phyloP scores from a whole-genome alignment of 2,329 filamentous ascomycete species.

The Colletotrichum plurivorum region DNA sequence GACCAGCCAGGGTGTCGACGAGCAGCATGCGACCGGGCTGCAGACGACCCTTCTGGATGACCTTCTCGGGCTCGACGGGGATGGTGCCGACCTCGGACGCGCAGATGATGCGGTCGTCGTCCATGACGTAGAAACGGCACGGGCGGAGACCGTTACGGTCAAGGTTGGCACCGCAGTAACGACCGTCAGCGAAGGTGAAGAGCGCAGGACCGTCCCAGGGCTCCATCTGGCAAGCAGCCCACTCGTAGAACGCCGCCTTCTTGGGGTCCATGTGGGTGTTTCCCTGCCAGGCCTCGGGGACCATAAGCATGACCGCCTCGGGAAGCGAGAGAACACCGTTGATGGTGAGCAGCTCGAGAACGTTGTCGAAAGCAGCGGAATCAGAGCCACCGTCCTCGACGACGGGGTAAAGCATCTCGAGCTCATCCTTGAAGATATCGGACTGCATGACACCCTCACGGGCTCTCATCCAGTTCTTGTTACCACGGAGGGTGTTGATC shows the following conservation, averaged over 20 bases:
- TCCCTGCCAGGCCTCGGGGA: constrained; percentile 97
- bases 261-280: constrained; percentile 92
- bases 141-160: constrained; percentile 96
- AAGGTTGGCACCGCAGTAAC: constrained; percentile 96
- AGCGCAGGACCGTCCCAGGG: constrained; percentile 97
- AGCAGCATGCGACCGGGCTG: constrained; percentile 97
- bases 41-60: constrained; percentile 93
- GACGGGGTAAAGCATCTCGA: constrained; percentile 92
- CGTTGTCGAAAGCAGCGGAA: constrained; percentile 97
- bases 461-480: constrained; percentile 99
- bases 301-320: constrained; percentile 98
- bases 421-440: constrained; percentile 90
- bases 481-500: constrained; percentile 96
- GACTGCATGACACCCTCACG: constrained; percentile 96
- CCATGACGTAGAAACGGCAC: constrained; percentile 96
- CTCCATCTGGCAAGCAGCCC: constrained; percentile 99
- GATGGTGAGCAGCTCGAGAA: constrained; percentile 92
- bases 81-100: constrained; percentile 97
- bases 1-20: constrained; percentile 89
- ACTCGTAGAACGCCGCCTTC: constrained; percentile 98
- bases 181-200: constrained; percentile 96
- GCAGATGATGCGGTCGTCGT: constrained; percentile 97
- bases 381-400: constrained; percentile 97
- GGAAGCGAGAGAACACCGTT: constrained; percentile 96
- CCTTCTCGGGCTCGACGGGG: constrained; percentile 87